Base-by-base conservation (phyloP, 78 protist species). In the Guillardia theta region DNA sequence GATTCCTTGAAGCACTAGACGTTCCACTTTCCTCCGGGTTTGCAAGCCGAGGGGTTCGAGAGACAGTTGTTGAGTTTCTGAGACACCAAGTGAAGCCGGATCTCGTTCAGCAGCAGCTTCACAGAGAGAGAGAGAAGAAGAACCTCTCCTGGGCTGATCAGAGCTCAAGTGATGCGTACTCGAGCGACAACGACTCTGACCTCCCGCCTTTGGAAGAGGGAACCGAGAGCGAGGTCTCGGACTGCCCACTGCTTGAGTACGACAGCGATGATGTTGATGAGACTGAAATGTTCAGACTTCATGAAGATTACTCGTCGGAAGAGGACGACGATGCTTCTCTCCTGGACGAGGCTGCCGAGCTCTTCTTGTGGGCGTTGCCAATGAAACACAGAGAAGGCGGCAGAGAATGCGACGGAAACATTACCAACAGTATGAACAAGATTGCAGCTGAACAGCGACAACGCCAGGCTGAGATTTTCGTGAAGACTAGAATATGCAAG, bases 101-200 rank as follows among this genome's bases (percentile, higher is more conserved):
- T 30, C 27, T 43, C 83, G 21, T 33, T 36, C 33, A 24, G 83
- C 83, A 70, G 9, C 45, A 1, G 33, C 62, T 18, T 18, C 12
- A 21, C 33, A 70, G 36, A 43, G 83, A 22, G 41, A 36, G 83
- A 12, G 83, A 70, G 12, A 4, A 70, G 53, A 45, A 30, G 53
- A 78, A 48, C 90, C 19, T 78, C 9, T 78, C 90, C 19, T 78
- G 90, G 90, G 90, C 90, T 44, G 90, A 78, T 43, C 90, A 43
- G 48, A 44, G 48, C 48, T 24, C 53, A 45, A 78, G 18, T n/a
- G 33, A 48, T 36, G 80, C 12, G 41, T 30, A 36, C 21, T 24
- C 21, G 21, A 21, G 48, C 1, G 90, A 78, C 18, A 8, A 18
- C 45, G 48, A 37, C 12, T 37, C 45, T 8, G 90, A 78, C 24